Percentiles rank a stretch among this genome's conserved stretches.
Conservation (phyloP, 768 basidiomycete genomes). For the Tephrocybe sp. region DNA sequence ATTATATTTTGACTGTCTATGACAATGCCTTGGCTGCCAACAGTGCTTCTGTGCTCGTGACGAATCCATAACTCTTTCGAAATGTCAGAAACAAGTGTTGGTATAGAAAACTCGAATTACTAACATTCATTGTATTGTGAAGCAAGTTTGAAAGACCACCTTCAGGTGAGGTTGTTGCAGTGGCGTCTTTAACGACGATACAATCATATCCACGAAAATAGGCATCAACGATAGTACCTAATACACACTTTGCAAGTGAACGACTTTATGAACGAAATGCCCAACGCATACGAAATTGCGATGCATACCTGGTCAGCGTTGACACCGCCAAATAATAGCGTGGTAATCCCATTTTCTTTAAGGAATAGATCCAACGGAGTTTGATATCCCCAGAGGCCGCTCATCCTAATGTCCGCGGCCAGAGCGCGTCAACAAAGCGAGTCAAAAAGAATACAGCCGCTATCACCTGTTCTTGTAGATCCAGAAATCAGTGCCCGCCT, state of each 20-base stretch:
- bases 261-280: no score
- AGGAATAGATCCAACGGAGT: slow-evolving; percentile 63
- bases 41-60: slow-evolving; percentile 36
- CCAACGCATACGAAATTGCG: neutral
- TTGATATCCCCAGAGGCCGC: slow-evolving; percentile 66
- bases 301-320: slow-evolving; percentile 61
- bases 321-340: slow-evolving; percentile 63
- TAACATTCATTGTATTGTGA: slow-evolving; percentile 56
- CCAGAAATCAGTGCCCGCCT: slow-evolving; percentile 64
- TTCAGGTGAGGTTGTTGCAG: slow-evolving; percentile 61
- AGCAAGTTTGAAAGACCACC: slow-evolving; percentile 58
- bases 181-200: slow-evolving; percentile 55
- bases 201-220: slow-evolving; percentile 68
- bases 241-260: slow-evolving; percentile 58
- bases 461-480: slow-evolving; percentile 67
- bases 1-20: no score
- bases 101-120: slow-evolving; percentile 21
- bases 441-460: neutral
- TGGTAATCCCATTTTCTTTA: slow-evolving; percentile 60
- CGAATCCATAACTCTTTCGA: slow-evolving; percentile 50
- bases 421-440: neutral
- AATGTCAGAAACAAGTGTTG: slow-evolving; percentile 1
- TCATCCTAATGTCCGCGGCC: slow-evolving; percentile 44
- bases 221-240: slow-evolving; percentile 62
- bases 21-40: slow-evolving; percentile 18